Base-by-base conservation (phyloP, 345 rosid species). In the Moricandia moricandioides region DNA sequence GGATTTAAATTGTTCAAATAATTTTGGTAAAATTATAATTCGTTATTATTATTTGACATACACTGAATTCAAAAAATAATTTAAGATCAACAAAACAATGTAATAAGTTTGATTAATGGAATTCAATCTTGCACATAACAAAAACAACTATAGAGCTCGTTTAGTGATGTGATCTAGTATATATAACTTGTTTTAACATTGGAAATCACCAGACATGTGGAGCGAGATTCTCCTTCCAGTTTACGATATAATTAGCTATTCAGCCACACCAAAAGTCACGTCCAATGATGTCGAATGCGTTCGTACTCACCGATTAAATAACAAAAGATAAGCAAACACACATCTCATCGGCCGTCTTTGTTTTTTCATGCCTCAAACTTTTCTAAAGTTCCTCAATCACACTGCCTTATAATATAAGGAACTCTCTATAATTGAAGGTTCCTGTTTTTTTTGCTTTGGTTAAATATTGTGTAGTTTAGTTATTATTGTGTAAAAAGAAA, bases 321-420 rank as follows among this genome's bases (percentile, higher is more conserved):
- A 64, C 40, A 1, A 14, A 33, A 51, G 62, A 62, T 62, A 62
- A 21, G 69, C 68, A 49, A 61, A 62, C 75, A 61, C 75, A 62
- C 61, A 30, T 62, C 58, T 49, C 75, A 72, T 13, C 17, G 45
- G 49, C 30, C 5, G 18, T 59, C 45, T 70, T 43, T 70, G 31
- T 17, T 11, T 70, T 43, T 70, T 69, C 26, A 55, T 8, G 57
- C 29, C 57, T 18, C 57, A 7, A 11, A 56, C 13, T 54, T 26
- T 16, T 10, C 6, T 3, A 16, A 63, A 63, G 63, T 54, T 52
- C 37, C 1, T 63, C 18, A 72, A 64, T 51, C 26, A 37, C 56
- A 61, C 27, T 33, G n/a, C 27, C 43, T 60, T 34, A 8, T 60
- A 31, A 31, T 60, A n/a, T 33, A 60, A 31, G 65, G 9, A 62